phyloP scores from a whole-genome alignment of 805 yeast species.

The Sugiyamaella mastotermitis region DNA sequence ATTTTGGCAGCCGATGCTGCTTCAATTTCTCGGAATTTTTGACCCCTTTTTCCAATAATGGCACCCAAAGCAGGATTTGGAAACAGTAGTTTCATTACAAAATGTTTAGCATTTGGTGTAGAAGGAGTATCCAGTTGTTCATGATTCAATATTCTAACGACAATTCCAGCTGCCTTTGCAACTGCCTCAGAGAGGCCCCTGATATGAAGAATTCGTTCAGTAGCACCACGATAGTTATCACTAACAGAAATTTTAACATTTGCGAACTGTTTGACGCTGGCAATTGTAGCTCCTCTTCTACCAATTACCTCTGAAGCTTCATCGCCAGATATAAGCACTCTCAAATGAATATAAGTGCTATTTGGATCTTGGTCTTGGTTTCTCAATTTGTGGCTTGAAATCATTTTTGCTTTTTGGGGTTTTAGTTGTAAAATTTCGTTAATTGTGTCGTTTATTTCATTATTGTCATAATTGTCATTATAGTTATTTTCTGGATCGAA shows the following conservation, averaged over 20 bases:
- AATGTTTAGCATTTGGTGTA: conserved; percentile 45
- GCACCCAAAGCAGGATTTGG: conserved; percentile 79
- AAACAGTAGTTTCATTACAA: conserved; percentile 54
- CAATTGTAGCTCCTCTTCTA: conserved; percentile 70
- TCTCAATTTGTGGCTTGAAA: not conserved
- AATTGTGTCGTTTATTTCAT: not conserved
- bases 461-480: not conserved
- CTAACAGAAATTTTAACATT: conserved; percentile 63
- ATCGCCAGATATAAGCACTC: conserved; percentile 70
- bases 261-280: conserved; percentile 56
- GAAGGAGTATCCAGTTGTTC: conserved; percentile 65
- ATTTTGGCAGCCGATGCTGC: conserved; percentile 73
- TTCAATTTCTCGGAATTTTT: conserved; percentile 72
- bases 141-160: conserved; percentile 57
- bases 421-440: not conserved
- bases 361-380: conserved; percentile 1
- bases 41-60: conserved; percentile 72
- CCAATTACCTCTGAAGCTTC: conserved; percentile 77
- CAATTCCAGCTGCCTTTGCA: conserved; percentile 74
- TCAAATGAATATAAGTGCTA: conserved; percentile 43
- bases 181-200: conserved; percentile 72
- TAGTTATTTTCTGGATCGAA: not conserved
- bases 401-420: not conserved
- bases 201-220: conserved; percentile 69
- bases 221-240: conserved; percentile 63